phyloP scores from a whole-genome alignment of 2,329 filamentous ascomycete species.

The Monilinia laxa region DNA sequence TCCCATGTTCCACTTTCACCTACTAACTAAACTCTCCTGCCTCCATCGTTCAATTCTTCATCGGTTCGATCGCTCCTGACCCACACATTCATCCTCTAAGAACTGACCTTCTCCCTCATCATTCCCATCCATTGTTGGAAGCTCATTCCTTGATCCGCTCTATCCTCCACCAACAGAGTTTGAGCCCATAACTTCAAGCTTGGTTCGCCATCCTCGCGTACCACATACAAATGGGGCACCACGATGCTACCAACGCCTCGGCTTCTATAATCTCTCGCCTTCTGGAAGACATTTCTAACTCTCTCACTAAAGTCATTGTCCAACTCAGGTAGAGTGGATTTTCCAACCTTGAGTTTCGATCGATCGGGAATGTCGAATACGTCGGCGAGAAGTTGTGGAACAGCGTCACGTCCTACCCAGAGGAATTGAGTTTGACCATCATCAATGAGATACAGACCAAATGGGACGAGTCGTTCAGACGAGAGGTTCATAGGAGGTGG shows the following conservation, averaged over 20 bases:
- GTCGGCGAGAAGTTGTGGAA: conserved; percentile 82
- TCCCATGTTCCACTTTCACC: not conserved
- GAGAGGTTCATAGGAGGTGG: conserved; percentile 83
- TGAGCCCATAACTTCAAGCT: conserved; percentile 95
- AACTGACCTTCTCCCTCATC: conserved; percentile 86
- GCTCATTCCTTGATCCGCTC: conserved; percentile 90
- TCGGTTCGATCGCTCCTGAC: not conserved
- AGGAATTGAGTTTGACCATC: conserved; percentile 97
- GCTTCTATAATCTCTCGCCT: conserved; percentile 83
- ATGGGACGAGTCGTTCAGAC: conserved; percentile 81
- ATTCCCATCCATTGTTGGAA: conserved; percentile 90
- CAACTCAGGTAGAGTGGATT: conserved; percentile 79
- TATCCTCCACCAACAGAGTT: conserved; percentile 90
- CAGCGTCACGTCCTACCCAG: conserved; percentile 91
- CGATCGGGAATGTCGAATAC: conserved; percentile 88
- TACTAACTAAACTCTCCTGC: not conserved
- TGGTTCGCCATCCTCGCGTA: conserved; percentile 93
- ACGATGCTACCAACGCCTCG: conserved; percentile 90
- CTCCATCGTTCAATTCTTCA: not conserved
- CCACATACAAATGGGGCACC: conserved; percentile 89
- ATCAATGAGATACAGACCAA: conserved; percentile 93
- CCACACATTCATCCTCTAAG: not conserved
- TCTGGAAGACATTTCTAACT: conserved; percentile 83
- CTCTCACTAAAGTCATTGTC: conserved; percentile 97
- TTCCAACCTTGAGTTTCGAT: conserved; percentile 84